These are phyloP conservation scores for Salvia hispanica DNA, from an alignment of 257 asterid genomes.

Conservation along the genomic window DNA sequence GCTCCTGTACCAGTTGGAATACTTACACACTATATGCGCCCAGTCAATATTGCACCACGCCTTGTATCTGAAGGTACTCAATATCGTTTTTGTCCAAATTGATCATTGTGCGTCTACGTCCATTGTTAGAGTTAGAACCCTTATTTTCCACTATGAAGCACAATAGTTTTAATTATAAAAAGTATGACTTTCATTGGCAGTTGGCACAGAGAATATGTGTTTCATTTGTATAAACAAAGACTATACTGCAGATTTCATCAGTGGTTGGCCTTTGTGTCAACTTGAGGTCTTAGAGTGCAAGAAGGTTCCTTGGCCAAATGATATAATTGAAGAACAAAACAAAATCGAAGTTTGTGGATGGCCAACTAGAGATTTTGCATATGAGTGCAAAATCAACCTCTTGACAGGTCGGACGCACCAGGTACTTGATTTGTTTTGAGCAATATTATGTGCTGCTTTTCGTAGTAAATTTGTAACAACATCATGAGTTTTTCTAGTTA, in stretches of 20 bases:
- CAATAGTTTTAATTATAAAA: not conserved
- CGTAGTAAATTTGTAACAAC: not conserved
- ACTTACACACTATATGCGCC: constrained; percentile 92
- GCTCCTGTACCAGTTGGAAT: constrained; percentile 79
- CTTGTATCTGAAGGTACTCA: constrained; percentile 70
- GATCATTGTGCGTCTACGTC: constrained; percentile 1
- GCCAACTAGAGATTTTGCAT: constrained; percentile 71
- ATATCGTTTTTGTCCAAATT: not conserved
- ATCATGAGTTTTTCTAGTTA: not conserved
- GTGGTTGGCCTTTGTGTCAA: constrained; percentile 80
- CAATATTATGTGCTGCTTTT: not conserved
- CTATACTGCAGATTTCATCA: constrained; percentile 48
- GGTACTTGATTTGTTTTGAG: constrained; percentile 44
- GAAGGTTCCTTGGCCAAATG: constrained; percentile 82
- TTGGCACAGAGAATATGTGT: not conserved
- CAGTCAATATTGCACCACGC: constrained; percentile 81
- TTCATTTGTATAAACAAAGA: constrained; percentile 3
- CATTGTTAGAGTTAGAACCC: not conserved
- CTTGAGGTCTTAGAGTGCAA: constrained; percentile 93
- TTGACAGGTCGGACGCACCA: constrained; percentile 94
- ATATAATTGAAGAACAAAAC: constrained; percentile 40
- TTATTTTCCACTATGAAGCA: not conserved
- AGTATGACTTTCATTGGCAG: not conserved
- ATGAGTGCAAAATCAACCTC: constrained; percentile 85
- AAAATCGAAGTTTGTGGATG: constrained; percentile 75